Percentiles rank a stretch among this genome's conserved stretches.
phyloP scores from a whole-genome alignment of 495 filamentous ascomycete genomes.

The Penicillium bovifimosum region DNA sequence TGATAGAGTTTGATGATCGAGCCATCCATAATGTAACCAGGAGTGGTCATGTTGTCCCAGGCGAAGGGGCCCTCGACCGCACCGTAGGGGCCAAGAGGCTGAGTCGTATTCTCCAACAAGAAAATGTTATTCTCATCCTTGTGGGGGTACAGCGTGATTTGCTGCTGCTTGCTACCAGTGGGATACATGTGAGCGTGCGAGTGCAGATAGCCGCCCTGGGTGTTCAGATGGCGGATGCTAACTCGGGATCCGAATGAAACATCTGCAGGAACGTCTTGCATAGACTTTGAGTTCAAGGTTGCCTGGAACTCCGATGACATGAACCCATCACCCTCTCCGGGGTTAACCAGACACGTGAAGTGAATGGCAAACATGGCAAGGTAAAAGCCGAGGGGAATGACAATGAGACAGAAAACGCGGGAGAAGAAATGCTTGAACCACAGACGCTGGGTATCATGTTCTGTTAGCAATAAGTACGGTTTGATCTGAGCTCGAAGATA shows the following conservation, averaged over 20 bases:
- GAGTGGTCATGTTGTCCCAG: slow-evolving; percentile 68
- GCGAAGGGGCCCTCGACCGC: slow-evolving; percentile 73
- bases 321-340: slow-evolving; percentile 96
- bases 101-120: slow-evolving; percentile 90
- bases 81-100: slow-evolving; percentile 72
- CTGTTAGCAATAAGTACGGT: slow-evolving; percentile 6
- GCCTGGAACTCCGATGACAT: slow-evolving; percentile 99
- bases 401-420: slow-evolving; percentile 83
- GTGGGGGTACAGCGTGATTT: slow-evolving; percentile 96
- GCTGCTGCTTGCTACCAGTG: slow-evolving; percentile 93
- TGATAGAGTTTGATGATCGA: slow-evolving; percentile 79
- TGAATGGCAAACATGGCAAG: slow-evolving; percentile 94
- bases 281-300: slow-evolving; percentile 89
- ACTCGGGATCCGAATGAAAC: slow-evolving; percentile 84
- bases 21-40: slow-evolving; percentile 69
- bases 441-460: slow-evolving; percentile 48
- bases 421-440: slow-evolving; percentile 96
- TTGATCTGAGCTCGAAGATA: not conserved
- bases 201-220: slow-evolving; percentile 95
- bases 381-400: slow-evolving; percentile 87
- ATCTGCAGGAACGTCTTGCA: slow-evolving; percentile 92
- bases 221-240: slow-evolving; percentile 86
- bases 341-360: slow-evolving; percentile 87
- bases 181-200: slow-evolving; percentile 98
- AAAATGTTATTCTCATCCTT: slow-evolving; percentile 98